Evolutionary conservation across 352 stramenopile species (phyloP), one percentile per base, ranked within the genome.

Genomic region (Pythium aquatile): DNA sequence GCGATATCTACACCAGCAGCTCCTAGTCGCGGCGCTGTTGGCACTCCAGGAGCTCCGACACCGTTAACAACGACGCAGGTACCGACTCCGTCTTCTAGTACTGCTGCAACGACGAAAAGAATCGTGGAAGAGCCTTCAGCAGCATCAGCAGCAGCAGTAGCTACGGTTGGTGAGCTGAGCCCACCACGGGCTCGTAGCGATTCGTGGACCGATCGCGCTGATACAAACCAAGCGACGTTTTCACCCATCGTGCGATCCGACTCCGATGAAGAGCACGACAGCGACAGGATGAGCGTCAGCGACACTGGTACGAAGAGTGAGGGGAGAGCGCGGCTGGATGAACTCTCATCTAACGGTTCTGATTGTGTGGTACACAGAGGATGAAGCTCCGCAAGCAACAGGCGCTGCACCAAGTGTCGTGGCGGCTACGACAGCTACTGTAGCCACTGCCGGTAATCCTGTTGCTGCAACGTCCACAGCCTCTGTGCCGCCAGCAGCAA

Each of bases 231-330:
- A 11, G 66, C 61, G 7, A 20, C 42, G 3, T 73, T 73, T 44
- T 73, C 66, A 59, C 61, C 66, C 33, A 14, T 64, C 55, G 65
- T 64, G 16, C 54, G 33, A 29, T 69, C 55, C 53, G 73, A 79
- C 16, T 55, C 54, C 16, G 65, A 66, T 10, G 59, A 79, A 26
- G 70, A 79, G 59, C 39, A 76, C 70, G 73, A 76, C 30, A 46
- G 77, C n/a, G 59, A 71, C 24, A 37, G 37, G 3, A 76, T 76
- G 65, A 76, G 69, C 32, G 68, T 73, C 33, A 73, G 65, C 48
- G 65, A 66, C 1, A 61, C 70, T 24, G 61, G 56, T 48, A 8
- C 28, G 60, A 58, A 32, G 39, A 33, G 1, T 11, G 44, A 29
- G 20, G n/a, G 17, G 20, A 47, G 17, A 2, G 14, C 1, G n/a